These are phyloP conservation scores for Ophiostoma sp. DNA, from an alignment of 2,329 filamentous ascomycete species.

Conservation along the genomic window DNA sequence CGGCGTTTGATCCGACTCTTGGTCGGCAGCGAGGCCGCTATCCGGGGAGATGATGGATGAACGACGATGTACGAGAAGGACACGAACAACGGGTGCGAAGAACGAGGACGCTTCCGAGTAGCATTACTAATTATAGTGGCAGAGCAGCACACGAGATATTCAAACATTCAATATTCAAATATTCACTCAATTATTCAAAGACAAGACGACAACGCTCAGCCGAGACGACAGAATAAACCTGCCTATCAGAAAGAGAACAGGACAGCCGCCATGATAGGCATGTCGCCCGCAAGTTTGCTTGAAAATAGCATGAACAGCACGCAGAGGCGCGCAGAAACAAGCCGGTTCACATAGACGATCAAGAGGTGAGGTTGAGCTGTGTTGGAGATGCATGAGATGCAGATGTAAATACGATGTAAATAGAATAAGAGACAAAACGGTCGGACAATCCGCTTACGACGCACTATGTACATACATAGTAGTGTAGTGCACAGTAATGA, in stretches of 20 bases:
- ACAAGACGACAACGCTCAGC: neutral
- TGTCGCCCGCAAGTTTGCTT: neutral
- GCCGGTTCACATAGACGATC: neutral
- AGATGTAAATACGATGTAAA: neutral
- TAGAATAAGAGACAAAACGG: neutral
- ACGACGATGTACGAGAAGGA: neutral
- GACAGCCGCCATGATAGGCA: neutral
- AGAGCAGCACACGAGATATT: neutral
- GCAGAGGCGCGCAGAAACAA: neutral
- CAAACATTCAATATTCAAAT: neutral
- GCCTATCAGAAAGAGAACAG: neutral
- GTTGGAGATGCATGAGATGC: constrained; percentile 3
- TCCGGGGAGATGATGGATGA: neutral
- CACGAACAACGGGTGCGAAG: no score
- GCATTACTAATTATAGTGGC: neutral
- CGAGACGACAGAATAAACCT: neutral
- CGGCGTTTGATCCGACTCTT: neutral
- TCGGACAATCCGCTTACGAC: neutral
- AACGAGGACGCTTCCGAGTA: neutral
- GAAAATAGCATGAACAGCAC: neutral
- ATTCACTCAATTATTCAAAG: no score
- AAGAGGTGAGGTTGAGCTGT: constrained; percentile 7
- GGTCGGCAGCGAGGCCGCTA: neutral
- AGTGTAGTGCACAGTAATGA: no score
- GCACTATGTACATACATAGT: no score